Evolutionary conservation across 768 basidiomycete species (phyloP), one percentile per base, ranked within the genome.

Genomic region (Arthromyces matolae): DNA sequence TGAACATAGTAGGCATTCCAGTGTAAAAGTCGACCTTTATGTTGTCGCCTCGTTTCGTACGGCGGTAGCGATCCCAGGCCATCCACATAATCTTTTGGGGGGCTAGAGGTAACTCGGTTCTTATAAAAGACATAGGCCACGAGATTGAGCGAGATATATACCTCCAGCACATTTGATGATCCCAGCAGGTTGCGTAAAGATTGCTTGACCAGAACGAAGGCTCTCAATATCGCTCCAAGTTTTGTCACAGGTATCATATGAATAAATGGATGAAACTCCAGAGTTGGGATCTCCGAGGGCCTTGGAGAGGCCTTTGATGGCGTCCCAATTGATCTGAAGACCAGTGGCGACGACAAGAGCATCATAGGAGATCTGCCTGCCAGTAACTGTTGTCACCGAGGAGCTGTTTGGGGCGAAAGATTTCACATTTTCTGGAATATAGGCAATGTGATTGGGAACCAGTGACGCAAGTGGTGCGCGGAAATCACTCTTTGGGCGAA

Each of bases 71-170:
- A 61, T 93, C 89, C 89, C 89, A 92, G 37, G 89, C 88, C 88
- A 93, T 91, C 91, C 92, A 95, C 89, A 95, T 93, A 45, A 93
- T 88, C 68, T 94, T 93, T 62, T 92, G 89, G 16, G 89, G 87
- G 13, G 85, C 87, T 89, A 31, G 54, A 18, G 33, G 16, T 33
- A 43, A 25, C 3, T 7, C 6, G 13, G 39, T 33, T 38, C 42
- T n/a, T 51, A 32, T 27, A 42, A 42, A 8, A 19, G 36, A 33
- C n/a, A n/a, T n/a, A 24, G 31, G 39, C 5, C 16, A 20, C 27
- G 22, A 25, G 10, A n/a, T 7, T 35, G 42, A 32, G 2, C 34
- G 7, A 22, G 3, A 19, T 14, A 41, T 55, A 55, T 58, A 88
- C 89, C 89, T 71, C 91, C 86, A 57, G 93, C 88, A 63, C 94